Evolutionary conservation across 306 rosid genomes (phyloP), one percentile per base, ranked within the genome.

Genomic region (Cicer bijugum): DNA sequence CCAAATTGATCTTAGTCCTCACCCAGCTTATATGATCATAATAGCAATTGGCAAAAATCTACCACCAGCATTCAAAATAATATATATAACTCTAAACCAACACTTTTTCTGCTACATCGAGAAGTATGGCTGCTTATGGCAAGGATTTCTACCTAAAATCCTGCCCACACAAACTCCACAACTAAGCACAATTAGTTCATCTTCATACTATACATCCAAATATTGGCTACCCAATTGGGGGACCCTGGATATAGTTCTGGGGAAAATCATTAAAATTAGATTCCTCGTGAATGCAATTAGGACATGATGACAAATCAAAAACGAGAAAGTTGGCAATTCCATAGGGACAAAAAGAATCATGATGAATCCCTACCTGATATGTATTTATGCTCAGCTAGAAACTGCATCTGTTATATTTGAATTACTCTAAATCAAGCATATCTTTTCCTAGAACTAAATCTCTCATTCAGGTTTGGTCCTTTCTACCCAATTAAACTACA

Each of bases 401-500:
- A 46, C 51, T 12, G 7, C 15, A 52, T 52, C 16, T 52, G 12
- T 52, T 44, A 52, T 16, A 53, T 17, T 53, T 53, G 60, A 9
- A 53, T 17, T 16, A 17, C 35, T 53, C 60, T 53, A 53, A 53
- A 8, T 53, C 60, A 53, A 53, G 17, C 60, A 16, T 53, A 53
- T 17, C 51, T 46, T 17, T 16, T 53, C 60, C 60, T 53, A 17
- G 4, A 8, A 38, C 6, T 51, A 75, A 63, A 19, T 14, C 73
- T 64, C 40, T 7, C 56, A 52, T 9, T 4, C 17, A 7, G 56
- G 39, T 72, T 1, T 16, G 47, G 38, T 16, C 63, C 9, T 37
- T 44, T 66, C 69, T 57, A 55, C 68, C 69, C 61, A 33, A 19
- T 56, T 53, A 28, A 66, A 66, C 56, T 12, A 47, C 56, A 28